A percentile compares a stretch with the other conserved stretches of the same genome.
These are phyloP conservation scores for Inga oerstediana DNA, from an alignment of 306 rosid species.

Conservation along the genomic window DNA sequence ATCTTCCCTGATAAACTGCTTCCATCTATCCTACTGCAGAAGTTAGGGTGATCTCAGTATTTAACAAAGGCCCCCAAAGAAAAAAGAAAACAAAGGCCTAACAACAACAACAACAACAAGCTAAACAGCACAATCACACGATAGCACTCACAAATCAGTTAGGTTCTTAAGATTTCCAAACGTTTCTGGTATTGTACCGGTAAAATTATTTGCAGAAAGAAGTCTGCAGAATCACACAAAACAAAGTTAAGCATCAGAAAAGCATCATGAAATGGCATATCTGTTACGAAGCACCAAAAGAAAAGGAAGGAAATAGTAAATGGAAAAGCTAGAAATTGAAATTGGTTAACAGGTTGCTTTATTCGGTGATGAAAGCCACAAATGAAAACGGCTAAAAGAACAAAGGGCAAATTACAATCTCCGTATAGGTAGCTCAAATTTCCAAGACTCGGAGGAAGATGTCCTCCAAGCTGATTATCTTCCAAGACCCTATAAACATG, in stretches of 20 bases:
- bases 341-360: neutral
- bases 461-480: slow-evolving; percentile 58
- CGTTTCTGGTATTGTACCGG: slow-evolving; percentile 61
- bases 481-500: slow-evolving; percentile 55
- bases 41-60: slow-evolving; percentile 16
- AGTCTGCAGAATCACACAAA: slow-evolving; percentile 39
- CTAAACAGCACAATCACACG: neutral
- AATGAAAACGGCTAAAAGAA: neutral
- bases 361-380: neutral
- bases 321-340: too few relatives aligned
- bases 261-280: neutral
- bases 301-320: too few relatives aligned
- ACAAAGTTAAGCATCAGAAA: neutral
- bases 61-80: neutral
- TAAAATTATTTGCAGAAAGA: slow-evolving; percentile 62
- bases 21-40: slow-evolving; percentile 76
- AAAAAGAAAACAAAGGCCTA: neutral
- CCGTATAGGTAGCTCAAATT: slow-evolving; percentile 45
- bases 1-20: slow-evolving; percentile 59
- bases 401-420: slow-evolving; percentile 51
- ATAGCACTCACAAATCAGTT: slow-evolving; percentile 58
- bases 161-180: slow-evolving; percentile 62
- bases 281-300: neutral
- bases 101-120: neutral
- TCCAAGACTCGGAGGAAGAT: slow-evolving; percentile 64